phyloP scores from a whole-genome alignment of 805 yeast species.

The Saturnispora bothae region DNA sequence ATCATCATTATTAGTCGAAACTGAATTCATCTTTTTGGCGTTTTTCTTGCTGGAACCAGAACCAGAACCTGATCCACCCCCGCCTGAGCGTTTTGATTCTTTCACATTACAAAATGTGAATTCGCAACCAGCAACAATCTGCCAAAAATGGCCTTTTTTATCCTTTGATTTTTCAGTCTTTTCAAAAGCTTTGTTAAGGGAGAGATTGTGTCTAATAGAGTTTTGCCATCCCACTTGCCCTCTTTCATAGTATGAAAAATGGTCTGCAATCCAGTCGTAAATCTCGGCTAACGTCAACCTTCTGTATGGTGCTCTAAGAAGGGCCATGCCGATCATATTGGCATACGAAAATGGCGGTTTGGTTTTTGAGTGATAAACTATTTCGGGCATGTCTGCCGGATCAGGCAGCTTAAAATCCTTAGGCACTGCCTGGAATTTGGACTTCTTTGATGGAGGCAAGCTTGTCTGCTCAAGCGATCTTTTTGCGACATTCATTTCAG shows the following conservation, averaged over 20 bases:
- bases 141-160: constrained; percentile 92
- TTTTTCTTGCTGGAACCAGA: constrained; percentile 5
- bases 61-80: not conserved
- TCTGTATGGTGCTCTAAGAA: constrained; percentile 63
- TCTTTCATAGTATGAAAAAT: constrained; percentile 71
- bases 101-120: constrained; percentile 64
- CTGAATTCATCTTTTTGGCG: not conserved
- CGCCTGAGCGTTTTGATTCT: constrained; percentile 30
- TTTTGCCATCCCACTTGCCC: constrained; percentile 97
- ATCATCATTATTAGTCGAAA: constrained; percentile 4
- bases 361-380: constrained; percentile 36
- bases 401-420: constrained; percentile 24
- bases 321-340: constrained; percentile 85
- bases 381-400: constrained; percentile 32
- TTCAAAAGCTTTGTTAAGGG: constrained; percentile 84
- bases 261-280: constrained; percentile 82
- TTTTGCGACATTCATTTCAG: not conserved
- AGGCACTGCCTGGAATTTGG: constrained; percentile 21
- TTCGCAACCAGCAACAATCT: constrained; percentile 74
- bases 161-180: constrained; percentile 87
- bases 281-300: constrained; percentile 75
- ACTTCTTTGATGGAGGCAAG: constrained; percentile 10
- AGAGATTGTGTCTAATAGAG: constrained; percentile 87
- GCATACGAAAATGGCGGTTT: constrained; percentile 97
- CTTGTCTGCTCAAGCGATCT: not conserved